Base-by-base conservation (phyloP, 2,329 filamentous ascomycete genomes). In the Colletotrichum sp. region DNA sequence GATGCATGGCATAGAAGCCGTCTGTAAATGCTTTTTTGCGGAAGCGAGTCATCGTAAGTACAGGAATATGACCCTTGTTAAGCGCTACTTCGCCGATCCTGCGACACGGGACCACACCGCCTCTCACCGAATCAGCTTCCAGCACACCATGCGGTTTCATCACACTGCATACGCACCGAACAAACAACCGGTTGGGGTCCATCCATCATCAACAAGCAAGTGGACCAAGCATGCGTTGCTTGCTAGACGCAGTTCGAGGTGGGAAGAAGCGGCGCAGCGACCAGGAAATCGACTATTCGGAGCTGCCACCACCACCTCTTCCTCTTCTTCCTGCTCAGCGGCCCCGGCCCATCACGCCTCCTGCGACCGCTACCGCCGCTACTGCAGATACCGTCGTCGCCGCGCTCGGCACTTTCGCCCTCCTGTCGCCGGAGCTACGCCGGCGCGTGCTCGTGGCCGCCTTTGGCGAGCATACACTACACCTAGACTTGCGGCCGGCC, bases 391-490 rank as follows among this genome's bases (percentile, higher is more conserved):
- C 3, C 18, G n/a, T 30, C 4, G 14, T 71, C 43, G 30, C 34
- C 52, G 48, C 69, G 12, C 69, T 71, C 32, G 69, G 69, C 2
- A 58, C 30, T 34, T 76, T 72, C 38, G 56, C 73, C 26, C 79
- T 78, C 32, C 77, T 85, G 2, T 83, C 84, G 10, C 74, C 80
- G 10, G 83, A 85, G 76, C 79, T 85, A 8, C 80, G 84, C 21
- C 81, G 78, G 63, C 80, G 80, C 75, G 80, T 85, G 62, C 68
- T 81, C 16, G 56, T 73, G 4, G 76, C 75, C 8, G 80, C 79
- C 12, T 80, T 81, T 72, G 79, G 80, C 30, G 67, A 76, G 5
- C 76, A 68, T 9, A 79, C 74, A 1, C 48, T 81, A 3, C 79
- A 81, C 69, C 76, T 81, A 76, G 80, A 81, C 69, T 72, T 81